Evolutionary conservation across 1,284 basidiomycete genomes (phyloP).

Genomic region (Ustilago nuda): DNA sequence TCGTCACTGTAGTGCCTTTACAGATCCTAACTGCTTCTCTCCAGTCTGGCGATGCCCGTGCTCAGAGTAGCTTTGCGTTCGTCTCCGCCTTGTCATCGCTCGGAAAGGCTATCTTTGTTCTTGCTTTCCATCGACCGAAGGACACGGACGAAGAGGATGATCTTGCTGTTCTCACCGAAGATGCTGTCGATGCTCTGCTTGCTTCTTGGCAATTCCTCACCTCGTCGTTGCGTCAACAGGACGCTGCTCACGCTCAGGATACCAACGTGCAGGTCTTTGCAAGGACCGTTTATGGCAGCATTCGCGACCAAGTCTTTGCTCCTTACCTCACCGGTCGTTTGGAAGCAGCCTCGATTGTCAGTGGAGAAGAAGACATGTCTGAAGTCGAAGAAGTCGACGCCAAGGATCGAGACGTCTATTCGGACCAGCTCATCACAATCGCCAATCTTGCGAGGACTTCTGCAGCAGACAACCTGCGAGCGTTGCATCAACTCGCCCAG

Average conservation of each 20-base stretch:
- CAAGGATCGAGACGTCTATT: slow-evolving; percentile 60
- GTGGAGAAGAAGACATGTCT: slow-evolving; percentile 39
- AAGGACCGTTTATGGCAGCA: slow-evolving; percentile 40
- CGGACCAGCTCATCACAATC: slow-evolving; percentile 60
- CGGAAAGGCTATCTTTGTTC: slow-evolving; percentile 37
- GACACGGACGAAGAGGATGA: slow-evolving; percentile 55
- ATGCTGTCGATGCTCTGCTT: slow-evolving; percentile 45
- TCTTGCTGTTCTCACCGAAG: slow-evolving; percentile 50
- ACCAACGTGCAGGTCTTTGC: slow-evolving; percentile 34
- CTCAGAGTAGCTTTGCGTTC: slow-evolving; percentile 30
- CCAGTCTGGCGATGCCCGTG: slow-evolving; percentile 13
- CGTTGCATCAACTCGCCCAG: slow-evolving; percentile 29
- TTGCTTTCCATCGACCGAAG: slow-evolving; percentile 49
- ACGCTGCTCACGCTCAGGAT: slow-evolving; percentile 24
- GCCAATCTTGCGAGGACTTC: slow-evolving; percentile 55
- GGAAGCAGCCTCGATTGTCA: slow-evolving; percentile 37
- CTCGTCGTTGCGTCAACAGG: slow-evolving; percentile 27
- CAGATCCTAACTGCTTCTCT: slow-evolving; percentile 36
- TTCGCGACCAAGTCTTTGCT: slow-evolving; percentile 55
- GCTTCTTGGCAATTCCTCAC: slow-evolving; percentile 46
- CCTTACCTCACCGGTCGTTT: slow-evolving; percentile 59
- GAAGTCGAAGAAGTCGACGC: slow-evolving; percentile 52
- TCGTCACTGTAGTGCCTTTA: slow-evolving; percentile 39
- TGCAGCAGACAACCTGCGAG: slow-evolving; percentile 31
- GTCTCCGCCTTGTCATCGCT: slow-evolving; percentile 44